A percentile compares a stretch with the other conserved stretches of the same genome.
phyloP scores from a whole-genome alignment of 2,329 filamentous ascomycete species.

The Curvularia spicifera region DNA sequence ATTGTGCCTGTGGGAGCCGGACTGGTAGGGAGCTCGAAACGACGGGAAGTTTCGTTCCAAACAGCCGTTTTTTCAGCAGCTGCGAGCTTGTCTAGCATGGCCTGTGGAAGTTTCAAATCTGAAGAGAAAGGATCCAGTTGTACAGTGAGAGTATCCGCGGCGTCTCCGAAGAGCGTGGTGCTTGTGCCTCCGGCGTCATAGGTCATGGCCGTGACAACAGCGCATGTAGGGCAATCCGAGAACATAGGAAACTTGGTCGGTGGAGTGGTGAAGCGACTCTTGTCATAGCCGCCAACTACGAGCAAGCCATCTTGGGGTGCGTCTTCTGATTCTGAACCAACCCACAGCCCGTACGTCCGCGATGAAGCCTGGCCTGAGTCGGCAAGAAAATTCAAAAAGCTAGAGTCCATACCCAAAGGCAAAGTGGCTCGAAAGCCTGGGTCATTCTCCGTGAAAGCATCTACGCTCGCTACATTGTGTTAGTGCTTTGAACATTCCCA shows the following conservation, averaged over 20 bases:
- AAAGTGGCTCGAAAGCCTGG: slow-evolving; percentile 21
- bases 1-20: slow-evolving; percentile 24
- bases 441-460: slow-evolving; percentile 16
- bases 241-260: slow-evolving; percentile 28
- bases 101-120: slow-evolving; percentile 17
- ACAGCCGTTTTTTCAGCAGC: slow-evolving; percentile 23
- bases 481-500: neutral
- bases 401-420: slow-evolving; percentile 23
- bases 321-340: slow-evolving; percentile 25
- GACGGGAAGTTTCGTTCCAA: slow-evolving; percentile 25
- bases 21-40: slow-evolving; percentile 23
- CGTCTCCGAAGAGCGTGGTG: slow-evolving; percentile 19
- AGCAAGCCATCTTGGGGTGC: slow-evolving; percentile 27
- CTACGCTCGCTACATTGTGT: slow-evolving; percentile 10
- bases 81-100: slow-evolving; percentile 23
- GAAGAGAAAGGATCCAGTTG: slow-evolving; percentile 26
- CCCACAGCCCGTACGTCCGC: slow-evolving; percentile 26
- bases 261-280: slow-evolving; percentile 21
- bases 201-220: slow-evolving; percentile 27
- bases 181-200: slow-evolving; percentile 24
- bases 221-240: slow-evolving; percentile 28
- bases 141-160: slow-evolving; percentile 21
- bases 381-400: slow-evolving; percentile 24
- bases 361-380: slow-evolving; percentile 29
- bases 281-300: slow-evolving; percentile 24